Evolutionary conservation across 2,329 filamentous ascomycete species (phyloP).

Genomic region (Diaporthe vexans): DNA sequence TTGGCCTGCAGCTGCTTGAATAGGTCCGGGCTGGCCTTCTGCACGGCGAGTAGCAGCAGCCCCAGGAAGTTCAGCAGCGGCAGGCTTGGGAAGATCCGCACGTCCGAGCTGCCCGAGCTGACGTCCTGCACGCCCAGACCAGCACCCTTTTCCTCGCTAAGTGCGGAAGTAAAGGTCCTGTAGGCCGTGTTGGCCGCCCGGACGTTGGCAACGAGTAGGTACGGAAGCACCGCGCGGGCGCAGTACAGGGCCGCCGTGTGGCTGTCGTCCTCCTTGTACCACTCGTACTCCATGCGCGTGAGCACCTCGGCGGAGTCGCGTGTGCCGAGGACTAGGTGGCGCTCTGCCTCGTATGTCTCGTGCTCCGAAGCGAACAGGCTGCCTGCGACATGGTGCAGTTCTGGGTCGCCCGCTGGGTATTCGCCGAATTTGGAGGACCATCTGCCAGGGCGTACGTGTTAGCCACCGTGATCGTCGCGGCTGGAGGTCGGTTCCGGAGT

Average conservation of each 20-base stretch:
- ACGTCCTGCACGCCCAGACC: conserved; percentile 84
- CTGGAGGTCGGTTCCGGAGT: neutral
- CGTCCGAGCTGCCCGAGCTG: conserved; percentile 78
- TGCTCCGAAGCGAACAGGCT: conserved; percentile 92
- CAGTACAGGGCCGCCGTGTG: conserved; percentile 90
- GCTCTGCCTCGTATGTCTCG: conserved; percentile 93
- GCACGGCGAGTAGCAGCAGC: conserved; percentile 84
- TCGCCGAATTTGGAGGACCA: conserved; percentile 92
- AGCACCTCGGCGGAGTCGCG: conserved; percentile 88
- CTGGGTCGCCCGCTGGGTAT: conserved; percentile 91
- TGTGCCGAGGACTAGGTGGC: conserved; percentile 89
- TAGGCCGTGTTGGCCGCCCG: conserved; percentile 89
- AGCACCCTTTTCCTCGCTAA: conserved; percentile 66
- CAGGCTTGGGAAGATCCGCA: conserved; percentile 88
- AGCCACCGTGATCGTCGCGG: neutral
- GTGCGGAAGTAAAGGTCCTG: conserved; percentile 78
- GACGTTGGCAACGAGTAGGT: conserved; percentile 90
- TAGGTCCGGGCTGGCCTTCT: conserved; percentile 82
- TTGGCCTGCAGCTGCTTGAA: conserved; percentile 87
- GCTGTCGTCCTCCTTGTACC: conserved; percentile 91
- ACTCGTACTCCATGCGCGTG: conserved; percentile 87
- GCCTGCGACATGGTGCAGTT: conserved; percentile 93
- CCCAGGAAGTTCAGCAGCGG: conserved; percentile 97
- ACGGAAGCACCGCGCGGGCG: conserved; percentile 89
- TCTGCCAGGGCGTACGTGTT: neutral